Evolutionary conservation across 305 asterid genomes (phyloP).

Genomic region (Rubia tinctorum): DNA sequence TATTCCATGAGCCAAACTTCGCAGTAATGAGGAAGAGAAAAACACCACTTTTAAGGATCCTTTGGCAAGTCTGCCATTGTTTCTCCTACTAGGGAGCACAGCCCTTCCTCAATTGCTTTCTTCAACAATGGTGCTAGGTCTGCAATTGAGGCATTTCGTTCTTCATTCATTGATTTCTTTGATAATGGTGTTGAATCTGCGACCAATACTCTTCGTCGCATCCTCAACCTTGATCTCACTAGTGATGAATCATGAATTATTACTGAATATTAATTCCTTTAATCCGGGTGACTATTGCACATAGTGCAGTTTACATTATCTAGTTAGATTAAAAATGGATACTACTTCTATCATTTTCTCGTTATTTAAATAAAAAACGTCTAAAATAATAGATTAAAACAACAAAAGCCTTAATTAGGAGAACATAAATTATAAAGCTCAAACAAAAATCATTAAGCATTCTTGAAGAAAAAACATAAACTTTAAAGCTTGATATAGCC

Average conservation of each 20-base stretch:
- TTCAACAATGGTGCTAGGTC: slow-evolving; percentile 45
- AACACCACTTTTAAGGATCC: slow-evolving; percentile 68
- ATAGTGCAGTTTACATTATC: too few species aligned
- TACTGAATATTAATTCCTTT: too few species aligned
- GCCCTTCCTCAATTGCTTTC: slow-evolving; percentile 37
- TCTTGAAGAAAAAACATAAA: not conserved
- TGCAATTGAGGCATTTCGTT: slow-evolving; percentile 79
- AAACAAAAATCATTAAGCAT: too few species aligned
- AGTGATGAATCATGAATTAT: slow-evolving; percentile 1
- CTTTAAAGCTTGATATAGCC: slow-evolving; percentile 35
- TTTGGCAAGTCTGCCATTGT: slow-evolving; percentile 72
- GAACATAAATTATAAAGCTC: too few species aligned
- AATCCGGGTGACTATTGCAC: too few species aligned
- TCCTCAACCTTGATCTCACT: slow-evolving; percentile 74
- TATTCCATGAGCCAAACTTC: slow-evolving; percentile 36
- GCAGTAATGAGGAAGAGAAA: slow-evolving; percentile 39
- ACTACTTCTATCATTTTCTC: too few species aligned
- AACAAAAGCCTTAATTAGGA: too few species aligned
- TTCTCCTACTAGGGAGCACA: slow-evolving; percentile 63
- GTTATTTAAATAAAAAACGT: too few species aligned
- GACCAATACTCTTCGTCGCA: slow-evolving; percentile 81
- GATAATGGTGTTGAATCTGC: slow-evolving; percentile 53
- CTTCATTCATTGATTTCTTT: slow-evolving; percentile 25
- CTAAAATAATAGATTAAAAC: too few species aligned
- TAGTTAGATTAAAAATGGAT: too few species aligned